Evolutionary conservation across 352 stramenopile species (phyloP).

Genomic region (Lagenidium sp.): DNA sequence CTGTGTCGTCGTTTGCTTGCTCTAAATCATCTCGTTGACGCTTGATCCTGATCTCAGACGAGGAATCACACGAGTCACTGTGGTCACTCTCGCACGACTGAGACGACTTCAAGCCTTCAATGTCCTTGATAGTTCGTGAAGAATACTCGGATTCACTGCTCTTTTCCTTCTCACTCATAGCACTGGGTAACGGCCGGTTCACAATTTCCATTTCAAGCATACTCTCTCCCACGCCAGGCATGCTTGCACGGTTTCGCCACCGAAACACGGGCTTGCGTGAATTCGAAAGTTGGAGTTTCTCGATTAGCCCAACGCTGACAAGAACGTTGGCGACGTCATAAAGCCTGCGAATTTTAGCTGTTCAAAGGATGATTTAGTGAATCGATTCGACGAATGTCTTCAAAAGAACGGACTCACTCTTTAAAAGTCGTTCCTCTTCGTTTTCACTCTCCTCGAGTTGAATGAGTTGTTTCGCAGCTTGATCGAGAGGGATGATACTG

Average conservation of each 20-base stretch:
- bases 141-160: no score
- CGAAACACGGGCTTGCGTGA: slow-evolving; percentile 80
- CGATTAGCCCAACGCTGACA: slow-evolving; percentile 87
- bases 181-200: no score
- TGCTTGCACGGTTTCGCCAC: slow-evolving; percentile 37
- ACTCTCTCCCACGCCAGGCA: neutral
- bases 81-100: slow-evolving; percentile 58
- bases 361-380: neutral
- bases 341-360: slow-evolving; percentile 92
- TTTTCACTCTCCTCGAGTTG: slow-evolving; percentile 74
- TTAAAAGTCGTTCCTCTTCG: slow-evolving; percentile 68
- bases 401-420: slow-evolving; percentile 65
- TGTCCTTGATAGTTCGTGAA: slow-evolving; percentile 6
- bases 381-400: no score
- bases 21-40: no score
- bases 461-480: slow-evolving; percentile 92
- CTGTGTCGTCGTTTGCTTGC: no score
- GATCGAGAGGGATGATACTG: slow-evolving; percentile 88
- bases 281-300: slow-evolving; percentile 81
- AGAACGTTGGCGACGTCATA: slow-evolving; percentile 98
- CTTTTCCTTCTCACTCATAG: no score
- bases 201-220: neutral
- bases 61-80: slow-evolving; percentile 14
- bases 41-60: no score
- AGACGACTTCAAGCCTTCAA: slow-evolving; percentile 25